These are phyloP conservation scores for Gaeumannomyces tritici DNA, from an alignment of 2,329 filamentous ascomycete genomes.

Conservation along the genomic window DNA sequence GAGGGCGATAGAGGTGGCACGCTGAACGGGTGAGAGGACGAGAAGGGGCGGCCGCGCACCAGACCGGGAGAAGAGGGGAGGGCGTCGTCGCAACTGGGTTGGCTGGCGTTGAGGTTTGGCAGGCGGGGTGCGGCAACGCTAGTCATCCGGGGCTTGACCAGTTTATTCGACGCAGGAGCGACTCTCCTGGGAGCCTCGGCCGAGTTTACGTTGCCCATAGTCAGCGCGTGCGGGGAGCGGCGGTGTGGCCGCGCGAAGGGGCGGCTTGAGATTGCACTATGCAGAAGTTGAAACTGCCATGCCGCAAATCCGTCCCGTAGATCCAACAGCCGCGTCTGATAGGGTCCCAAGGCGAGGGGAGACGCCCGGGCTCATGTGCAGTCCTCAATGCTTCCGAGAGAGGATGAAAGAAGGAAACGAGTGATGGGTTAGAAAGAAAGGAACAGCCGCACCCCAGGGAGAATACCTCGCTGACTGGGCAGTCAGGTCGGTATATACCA, in stretches of 20 bases:
- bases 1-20: slow-evolving; percentile 9
- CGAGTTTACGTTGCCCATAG: neutral
- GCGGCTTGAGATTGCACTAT: slow-evolving; percentile 23
- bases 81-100: slow-evolving; percentile 15
- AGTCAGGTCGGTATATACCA: too few species aligned
- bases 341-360: neutral
- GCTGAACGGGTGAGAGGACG: slow-evolving; percentile 12
- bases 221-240: neutral
- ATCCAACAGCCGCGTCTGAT: slow-evolving; percentile 2
- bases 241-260: slow-evolving; percentile 3
- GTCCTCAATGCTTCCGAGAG: slow-evolving; percentile 2
- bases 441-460: too few species aligned
- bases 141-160: slow-evolving; percentile 39
- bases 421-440: too few species aligned
- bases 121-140: slow-evolving; percentile 31
- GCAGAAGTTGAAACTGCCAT: slow-evolving; percentile 28
- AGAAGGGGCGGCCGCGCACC: slow-evolving; percentile 11
- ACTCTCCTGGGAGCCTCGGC: slow-evolving; percentile 28
- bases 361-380: slow-evolving; percentile 18
- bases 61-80: slow-evolving; percentile 17
- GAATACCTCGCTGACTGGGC: too few species aligned
- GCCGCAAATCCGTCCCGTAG: slow-evolving; percentile 21
- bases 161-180: slow-evolving; percentile 29
- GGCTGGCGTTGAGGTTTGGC: slow-evolving; percentile 24
- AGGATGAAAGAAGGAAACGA: neutral